phyloP scores from a whole-genome alignment of 1,284 basidiomycete species.

The Fomitopsis palustris region DNA sequence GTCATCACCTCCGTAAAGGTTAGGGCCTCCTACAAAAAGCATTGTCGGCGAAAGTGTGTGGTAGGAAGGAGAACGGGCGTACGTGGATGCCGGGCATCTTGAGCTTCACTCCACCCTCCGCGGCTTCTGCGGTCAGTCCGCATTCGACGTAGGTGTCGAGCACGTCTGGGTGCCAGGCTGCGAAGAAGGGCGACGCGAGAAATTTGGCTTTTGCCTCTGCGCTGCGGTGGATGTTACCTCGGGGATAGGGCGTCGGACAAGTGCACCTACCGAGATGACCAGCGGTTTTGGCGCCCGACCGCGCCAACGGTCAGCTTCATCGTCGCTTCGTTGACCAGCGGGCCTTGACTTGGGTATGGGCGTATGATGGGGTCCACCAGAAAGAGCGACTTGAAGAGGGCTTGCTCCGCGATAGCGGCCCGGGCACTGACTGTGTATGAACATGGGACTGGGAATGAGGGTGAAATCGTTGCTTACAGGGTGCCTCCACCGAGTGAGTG shows the following conservation, averaged over 20 bases:
- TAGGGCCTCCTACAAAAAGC: conserved; percentile 41
- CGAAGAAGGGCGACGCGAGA: conserved; percentile 64
- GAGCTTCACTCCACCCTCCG: conserved; percentile 40
- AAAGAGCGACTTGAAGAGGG: conserved; percentile 69
- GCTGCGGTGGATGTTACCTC: conserved; percentile 30
- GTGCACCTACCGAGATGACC: conserved; percentile 53
- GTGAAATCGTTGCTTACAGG: conserved; percentile 40
- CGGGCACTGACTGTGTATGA: conserved; percentile 38
- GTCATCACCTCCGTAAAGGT: conserved; percentile 45
- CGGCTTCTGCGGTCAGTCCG: conserved; percentile 48
- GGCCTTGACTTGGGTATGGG: conserved; percentile 24
- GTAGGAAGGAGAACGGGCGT: conserved; percentile 1
- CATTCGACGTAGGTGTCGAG: conserved; percentile 68
- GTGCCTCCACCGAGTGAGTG: conserved; percentile 83
- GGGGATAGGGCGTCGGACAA: background rate
- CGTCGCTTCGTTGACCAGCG: conserved; percentile 9
- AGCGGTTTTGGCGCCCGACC: conserved; percentile 59
- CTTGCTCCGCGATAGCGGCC: conserved; percentile 60
- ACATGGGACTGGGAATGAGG: background rate
- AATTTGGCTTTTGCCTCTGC: conserved; percentile 60
- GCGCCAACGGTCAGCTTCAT: conserved; percentile 39
- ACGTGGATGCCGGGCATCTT: conserved; percentile 59
- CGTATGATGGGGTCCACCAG: conserved; percentile 80
- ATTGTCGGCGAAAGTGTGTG: conserved; percentile 2
- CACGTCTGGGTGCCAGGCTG: conserved; percentile 67